Base-by-base conservation (phyloP, 495 filamentous ascomycete species). In the Talaromyces thailandensis region DNA sequence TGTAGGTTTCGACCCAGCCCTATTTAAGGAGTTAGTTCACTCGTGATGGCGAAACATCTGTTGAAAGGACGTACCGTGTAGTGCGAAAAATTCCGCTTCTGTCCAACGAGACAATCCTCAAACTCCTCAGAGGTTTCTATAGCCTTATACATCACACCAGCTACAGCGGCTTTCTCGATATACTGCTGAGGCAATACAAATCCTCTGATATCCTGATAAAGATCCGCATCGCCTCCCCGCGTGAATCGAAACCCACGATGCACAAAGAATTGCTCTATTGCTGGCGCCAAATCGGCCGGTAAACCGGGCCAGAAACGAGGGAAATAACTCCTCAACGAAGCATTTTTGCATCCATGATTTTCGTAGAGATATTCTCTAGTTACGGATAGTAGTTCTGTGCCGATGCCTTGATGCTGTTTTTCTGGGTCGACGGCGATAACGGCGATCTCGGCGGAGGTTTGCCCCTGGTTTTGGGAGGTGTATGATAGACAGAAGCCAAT, bases 291-390 rank as follows among this genome's bases (percentile, higher is more conserved):
- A 60, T 79, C 74, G 14, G 65, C 69, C 2, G 78, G 78, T 7
- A 81, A 68, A 6, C 75, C 76, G 16, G 79, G 78, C 76, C 77
- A 82, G 60, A 82, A 77, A 1, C 80, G 68, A 31, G 80, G 80
- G 59, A 81, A 79, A 0, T 66, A 64, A 51, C 77, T 81, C n/a
- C 78, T 73, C 9, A 81, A 64, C 7, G 70, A 67, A 18, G 76
- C 29, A n/a, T 56, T 61, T 18, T 73, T 64, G 21, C 65, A 55
- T 12, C 64, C 64, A 43, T 68, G 72, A 8, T 69, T 56, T 6
- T 53, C 60, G 48, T 68, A 64, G 43, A 79, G 66, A 51, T 70
- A 73, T 14, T 71, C 63, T 1, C 70, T 67, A 6, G 70, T 70
- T 43, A 72, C 71, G n/a, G 58, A 59, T 6, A 84, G 48, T 6